phyloP scores from a whole-genome alignment of 306 rosid genomes.

The Mimosa pudica region DNA sequence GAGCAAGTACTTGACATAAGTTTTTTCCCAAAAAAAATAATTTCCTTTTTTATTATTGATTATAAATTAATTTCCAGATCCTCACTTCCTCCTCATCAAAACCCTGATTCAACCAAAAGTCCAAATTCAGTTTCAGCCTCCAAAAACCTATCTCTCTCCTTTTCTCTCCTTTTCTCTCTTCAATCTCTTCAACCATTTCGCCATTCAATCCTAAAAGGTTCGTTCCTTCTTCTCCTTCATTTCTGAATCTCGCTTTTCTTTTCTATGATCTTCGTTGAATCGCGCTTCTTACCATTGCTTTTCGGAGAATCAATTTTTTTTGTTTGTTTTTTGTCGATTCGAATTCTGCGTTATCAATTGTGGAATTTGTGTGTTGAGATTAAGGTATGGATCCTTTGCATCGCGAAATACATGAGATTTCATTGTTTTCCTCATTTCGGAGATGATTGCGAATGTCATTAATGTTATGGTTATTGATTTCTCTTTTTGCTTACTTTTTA shows the following conservation, averaged over 20 bases:
- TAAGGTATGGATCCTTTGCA: slow-evolving; percentile 22
- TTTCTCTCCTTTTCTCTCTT: not conserved
- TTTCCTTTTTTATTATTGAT: slow-evolving; percentile 1
- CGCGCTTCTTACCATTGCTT: not conserved
- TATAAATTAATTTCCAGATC: slow-evolving; percentile 28
- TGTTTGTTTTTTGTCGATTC: not conserved
- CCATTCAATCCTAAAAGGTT: slow-evolving; percentile 34
- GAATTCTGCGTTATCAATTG: slow-evolving; percentile 14
- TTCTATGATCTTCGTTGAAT: slow-evolving; percentile 18
- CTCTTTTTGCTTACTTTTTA: not conserved
- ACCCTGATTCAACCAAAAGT: slow-evolving; percentile 53
- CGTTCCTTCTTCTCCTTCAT: slow-evolving; percentile 6
- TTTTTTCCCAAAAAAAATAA: no score
- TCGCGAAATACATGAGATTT: not conserved
- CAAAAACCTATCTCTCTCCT: slow-evolving; percentile 18
- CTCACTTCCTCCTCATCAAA: slow-evolving; percentile 27
- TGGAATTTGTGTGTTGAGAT: not conserved
- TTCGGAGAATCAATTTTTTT: not conserved
- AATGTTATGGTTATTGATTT: not conserved
- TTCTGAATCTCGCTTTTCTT: slow-evolving; percentile 8
- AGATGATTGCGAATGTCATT: not conserved
- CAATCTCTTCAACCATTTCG: slow-evolving; percentile 17
- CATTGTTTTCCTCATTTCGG: not conserved
- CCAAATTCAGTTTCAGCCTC: slow-evolving; percentile 43
- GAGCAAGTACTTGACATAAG: no score